Evolutionary conservation across 495 filamentous ascomycete genomes (phyloP).

Genomic region (Chaetomium fimeti): DNA sequence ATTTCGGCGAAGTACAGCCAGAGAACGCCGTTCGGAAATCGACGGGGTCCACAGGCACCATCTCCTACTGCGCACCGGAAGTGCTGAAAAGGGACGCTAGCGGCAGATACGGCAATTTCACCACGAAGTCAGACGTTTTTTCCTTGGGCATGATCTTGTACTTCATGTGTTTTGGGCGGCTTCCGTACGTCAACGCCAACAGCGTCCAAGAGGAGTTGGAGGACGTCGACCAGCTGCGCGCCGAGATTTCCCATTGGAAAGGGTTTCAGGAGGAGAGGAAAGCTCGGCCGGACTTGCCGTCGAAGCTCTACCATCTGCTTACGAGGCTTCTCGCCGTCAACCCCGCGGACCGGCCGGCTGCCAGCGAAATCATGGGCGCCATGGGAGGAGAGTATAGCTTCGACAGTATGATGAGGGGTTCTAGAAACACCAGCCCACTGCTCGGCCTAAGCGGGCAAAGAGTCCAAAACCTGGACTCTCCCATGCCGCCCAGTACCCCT

Average conservation of each 20-base stretch:
- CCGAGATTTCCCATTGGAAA: conserved; percentile 81
- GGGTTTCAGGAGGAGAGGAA: conserved; percentile 76
- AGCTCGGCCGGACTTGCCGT: conserved; percentile 77
- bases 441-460: conserved; percentile 47
- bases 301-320: conserved; percentile 80
- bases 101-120: conserved; percentile 86
- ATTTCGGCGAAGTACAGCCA: conserved; percentile 92
- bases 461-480: conserved; percentile 59
- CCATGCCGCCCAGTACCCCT: conserved; percentile 46
- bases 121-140: conserved; percentile 93
- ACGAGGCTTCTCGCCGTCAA: conserved; percentile 76
- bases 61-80: conserved; percentile 96
- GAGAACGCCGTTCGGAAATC: conserved; percentile 77
- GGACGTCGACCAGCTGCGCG: conserved; percentile 83
- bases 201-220: conserved; percentile 86
- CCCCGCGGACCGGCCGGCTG: conserved; percentile 73
- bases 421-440: conserved; percentile 38
- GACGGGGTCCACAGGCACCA: conserved; percentile 91
- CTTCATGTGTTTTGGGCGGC: conserved; percentile 89
- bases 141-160: conserved; percentile 97
- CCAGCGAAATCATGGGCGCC: conserved; percentile 79
- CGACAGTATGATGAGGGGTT: conserved; percentile 36
- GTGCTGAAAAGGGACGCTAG: conserved; percentile 69
- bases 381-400: conserved; percentile 66
- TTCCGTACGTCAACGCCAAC: conserved; percentile 84